Conservation (phyloP, 108 stramenopile genomes). For the Skeletonema marinoi region DNA sequence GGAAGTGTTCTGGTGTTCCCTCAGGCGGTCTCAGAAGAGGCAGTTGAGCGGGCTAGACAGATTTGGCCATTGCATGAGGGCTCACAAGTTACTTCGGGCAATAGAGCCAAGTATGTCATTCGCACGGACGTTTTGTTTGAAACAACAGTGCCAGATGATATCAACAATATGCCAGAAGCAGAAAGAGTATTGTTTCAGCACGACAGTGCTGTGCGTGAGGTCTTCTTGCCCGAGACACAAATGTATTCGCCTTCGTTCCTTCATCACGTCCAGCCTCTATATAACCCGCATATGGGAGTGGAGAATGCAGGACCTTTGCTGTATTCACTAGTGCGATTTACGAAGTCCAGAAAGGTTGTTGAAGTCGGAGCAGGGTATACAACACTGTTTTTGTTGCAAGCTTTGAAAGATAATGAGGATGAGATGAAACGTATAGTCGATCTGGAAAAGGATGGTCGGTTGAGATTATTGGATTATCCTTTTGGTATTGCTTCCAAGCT, state of each 20-base stretch:
- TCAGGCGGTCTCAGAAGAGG: constrained; percentile 79
- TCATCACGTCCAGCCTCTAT: constrained; percentile 56
- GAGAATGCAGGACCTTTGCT: constrained; percentile 79
- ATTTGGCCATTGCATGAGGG: constrained; percentile 86
- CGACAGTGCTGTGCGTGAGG: constrained; percentile 61
- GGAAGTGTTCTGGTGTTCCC: constrained; percentile 82
- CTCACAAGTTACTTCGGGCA: constrained; percentile 59
- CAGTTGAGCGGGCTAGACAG: constrained; percentile 72
- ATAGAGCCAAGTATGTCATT: constrained; percentile 85
- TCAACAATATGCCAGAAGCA: constrained; percentile 15
- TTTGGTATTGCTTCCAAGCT: constrained; percentile 53
- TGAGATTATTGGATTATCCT: constrained; percentile 68
- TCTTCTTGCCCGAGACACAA: constrained; percentile 58
- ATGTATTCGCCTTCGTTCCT: constrained; percentile 58
- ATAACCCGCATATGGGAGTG: constrained; percentile 88
- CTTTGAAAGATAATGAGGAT: constrained; percentile 80
- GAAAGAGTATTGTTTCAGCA: constrained; percentile 50
- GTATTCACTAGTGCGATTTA: constrained; percentile 73
- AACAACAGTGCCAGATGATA: constrained; percentile 36
- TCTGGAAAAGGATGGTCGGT: constrained; percentile 52
- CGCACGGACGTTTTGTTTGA: constrained; percentile 83
- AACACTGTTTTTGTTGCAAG: constrained; percentile 76
- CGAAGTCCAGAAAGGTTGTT: constrained; percentile 63
- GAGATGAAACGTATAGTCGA: constrained; percentile 64
- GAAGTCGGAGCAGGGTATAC: constrained; percentile 91